A percentile compares a stretch with the other conserved stretches of the same genome.
These are phyloP conservation scores for Phaseolus coccineus DNA, from an alignment of 331 rosid genomes.

Conservation along the genomic window DNA sequence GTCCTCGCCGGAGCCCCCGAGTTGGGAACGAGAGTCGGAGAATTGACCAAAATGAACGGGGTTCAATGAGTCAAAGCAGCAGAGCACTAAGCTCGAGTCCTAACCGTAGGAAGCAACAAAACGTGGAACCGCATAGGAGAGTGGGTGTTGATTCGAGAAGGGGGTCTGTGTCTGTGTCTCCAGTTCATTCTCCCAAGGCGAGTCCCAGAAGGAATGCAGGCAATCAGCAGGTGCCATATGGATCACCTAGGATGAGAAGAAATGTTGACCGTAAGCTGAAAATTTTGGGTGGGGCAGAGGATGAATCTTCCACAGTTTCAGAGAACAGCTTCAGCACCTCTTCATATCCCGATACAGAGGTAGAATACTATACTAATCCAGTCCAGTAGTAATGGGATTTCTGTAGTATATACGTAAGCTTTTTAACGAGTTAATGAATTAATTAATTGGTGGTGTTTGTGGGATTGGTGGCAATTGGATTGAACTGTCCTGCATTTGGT, in stretches of 20 bases:
- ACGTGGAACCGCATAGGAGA: constrained; percentile 59
- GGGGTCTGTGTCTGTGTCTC: constrained; percentile 71
- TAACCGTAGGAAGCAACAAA: constrained; percentile 54
- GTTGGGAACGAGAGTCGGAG: constrained; percentile 1
- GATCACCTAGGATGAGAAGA: constrained; percentile 70
- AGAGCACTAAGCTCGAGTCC: constrained; percentile 62
- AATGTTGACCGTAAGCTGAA: constrained; percentile 40
- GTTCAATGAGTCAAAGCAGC: constrained; percentile 46
- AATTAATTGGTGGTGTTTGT: background rate
- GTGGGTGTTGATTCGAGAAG: constrained; percentile 60
- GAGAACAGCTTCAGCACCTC: constrained; percentile 70
- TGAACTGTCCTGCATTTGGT: too few relatives aligned
- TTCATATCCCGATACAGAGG: constrained; percentile 83
- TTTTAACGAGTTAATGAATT: background rate
- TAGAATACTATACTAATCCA: constrained; percentile 18
- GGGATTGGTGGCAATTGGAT: background rate
- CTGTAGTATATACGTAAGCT: background rate
- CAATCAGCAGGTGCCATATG: constrained; percentile 51
- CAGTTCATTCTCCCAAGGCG: constrained; percentile 72
- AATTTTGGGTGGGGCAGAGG: constrained; percentile 55
- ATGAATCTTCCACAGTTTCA: constrained; percentile 77
- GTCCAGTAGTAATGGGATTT: background rate
- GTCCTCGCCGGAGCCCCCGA: constrained; percentile 51
- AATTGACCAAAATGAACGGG: constrained; percentile 45
- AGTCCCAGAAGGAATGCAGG: constrained; percentile 51